Evolutionary conservation across 805 yeast species (phyloP).

Genomic region (Gaillardinia entomophila): DNA sequence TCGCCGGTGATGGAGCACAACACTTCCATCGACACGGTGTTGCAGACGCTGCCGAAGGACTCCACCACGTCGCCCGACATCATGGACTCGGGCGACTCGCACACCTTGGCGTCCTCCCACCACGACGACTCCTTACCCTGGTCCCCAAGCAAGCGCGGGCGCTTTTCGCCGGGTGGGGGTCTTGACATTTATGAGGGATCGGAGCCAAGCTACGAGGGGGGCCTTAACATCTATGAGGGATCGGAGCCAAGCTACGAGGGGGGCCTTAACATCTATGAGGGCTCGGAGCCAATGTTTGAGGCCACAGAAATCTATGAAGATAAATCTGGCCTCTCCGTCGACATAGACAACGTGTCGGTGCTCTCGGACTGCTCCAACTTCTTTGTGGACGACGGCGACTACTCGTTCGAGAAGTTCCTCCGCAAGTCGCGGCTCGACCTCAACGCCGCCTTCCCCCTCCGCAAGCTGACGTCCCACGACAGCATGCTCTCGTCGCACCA

Average conservation of each 20-base stretch:
- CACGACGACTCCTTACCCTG: background rate
- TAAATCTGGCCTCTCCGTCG: background rate
- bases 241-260: background rate
- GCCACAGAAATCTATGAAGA: background rate
- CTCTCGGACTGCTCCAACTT: background rate
- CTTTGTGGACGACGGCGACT: background rate
- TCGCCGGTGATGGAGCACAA: constrained; percentile 1
- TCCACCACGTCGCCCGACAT: constrained; percentile 8
- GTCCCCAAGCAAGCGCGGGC: background rate
- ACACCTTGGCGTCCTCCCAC: constrained; percentile 2
- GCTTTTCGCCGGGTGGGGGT: too few relatives aligned
- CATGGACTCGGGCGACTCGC: constrained; percentile 4
- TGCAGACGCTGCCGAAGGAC: constrained; percentile 6
- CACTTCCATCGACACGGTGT: background rate
- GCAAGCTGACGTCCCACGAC: constrained; percentile 20
- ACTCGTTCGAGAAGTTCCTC: constrained; percentile 17
- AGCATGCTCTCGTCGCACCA: constrained; percentile 10
- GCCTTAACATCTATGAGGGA: constrained; percentile 5
- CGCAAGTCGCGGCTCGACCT: constrained; percentile 29
- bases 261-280: constrained; percentile 7
- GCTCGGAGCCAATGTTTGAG: background rate
- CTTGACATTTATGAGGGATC: constrained; percentile 4
- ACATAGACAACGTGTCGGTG: background rate
- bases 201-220: background rate
- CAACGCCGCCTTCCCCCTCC: constrained; percentile 20